Conservation (phyloP, 2,329 filamentous ascomycete genomes). For the Chaetomiaceae sp. region DNA sequence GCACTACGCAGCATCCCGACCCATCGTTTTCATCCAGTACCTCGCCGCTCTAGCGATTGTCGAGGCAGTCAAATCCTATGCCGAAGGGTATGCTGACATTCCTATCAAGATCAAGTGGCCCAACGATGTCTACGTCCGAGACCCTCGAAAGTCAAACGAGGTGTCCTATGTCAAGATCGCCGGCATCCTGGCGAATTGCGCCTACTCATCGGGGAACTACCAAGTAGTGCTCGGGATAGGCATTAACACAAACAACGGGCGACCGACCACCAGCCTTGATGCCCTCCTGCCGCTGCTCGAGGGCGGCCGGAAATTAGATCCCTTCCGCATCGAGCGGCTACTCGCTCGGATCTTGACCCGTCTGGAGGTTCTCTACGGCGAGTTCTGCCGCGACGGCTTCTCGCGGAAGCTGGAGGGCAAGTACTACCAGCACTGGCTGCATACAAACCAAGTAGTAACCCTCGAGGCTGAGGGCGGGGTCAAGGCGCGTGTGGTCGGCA, state of each 20-base stretch:
- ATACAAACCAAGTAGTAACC: conserved; percentile 66
- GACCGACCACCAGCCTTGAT: conserved; percentile 82
- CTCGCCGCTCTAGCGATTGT: conserved; percentile 84
- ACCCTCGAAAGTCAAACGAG: conserved; percentile 50
- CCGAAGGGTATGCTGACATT: conserved; percentile 64
- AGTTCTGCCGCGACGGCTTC: conserved; percentile 74
- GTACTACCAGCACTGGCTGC: conserved; percentile 85
- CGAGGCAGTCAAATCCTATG: conserved; percentile 76
- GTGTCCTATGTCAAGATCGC: conserved; percentile 78
- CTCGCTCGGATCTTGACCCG: conserved; percentile 74
- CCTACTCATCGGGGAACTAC: conserved; percentile 72
- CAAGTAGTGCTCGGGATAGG: conserved; percentile 83
- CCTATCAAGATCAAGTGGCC: conserved; percentile 94
- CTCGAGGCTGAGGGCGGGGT: conserved; percentile 76
- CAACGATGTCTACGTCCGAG: conserved; percentile 82
- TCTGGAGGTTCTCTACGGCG: conserved; percentile 71
- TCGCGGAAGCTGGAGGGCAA: conserved; percentile 63
- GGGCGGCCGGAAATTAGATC: conserved; percentile 33
- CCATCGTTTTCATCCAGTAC: conserved; percentile 92
- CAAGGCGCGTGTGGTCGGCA: conserved; percentile 74
- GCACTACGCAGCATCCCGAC: conserved; percentile 64
- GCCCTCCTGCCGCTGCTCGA: conserved; percentile 57
- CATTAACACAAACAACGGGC: conserved; percentile 76
- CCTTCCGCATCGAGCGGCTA: conserved; percentile 72
- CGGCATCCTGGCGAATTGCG: conserved; percentile 86